These are phyloP conservation scores for Fusarium denticulatum DNA, from an alignment of 2,329 filamentous ascomycete species.

Conservation along the genomic window DNA sequence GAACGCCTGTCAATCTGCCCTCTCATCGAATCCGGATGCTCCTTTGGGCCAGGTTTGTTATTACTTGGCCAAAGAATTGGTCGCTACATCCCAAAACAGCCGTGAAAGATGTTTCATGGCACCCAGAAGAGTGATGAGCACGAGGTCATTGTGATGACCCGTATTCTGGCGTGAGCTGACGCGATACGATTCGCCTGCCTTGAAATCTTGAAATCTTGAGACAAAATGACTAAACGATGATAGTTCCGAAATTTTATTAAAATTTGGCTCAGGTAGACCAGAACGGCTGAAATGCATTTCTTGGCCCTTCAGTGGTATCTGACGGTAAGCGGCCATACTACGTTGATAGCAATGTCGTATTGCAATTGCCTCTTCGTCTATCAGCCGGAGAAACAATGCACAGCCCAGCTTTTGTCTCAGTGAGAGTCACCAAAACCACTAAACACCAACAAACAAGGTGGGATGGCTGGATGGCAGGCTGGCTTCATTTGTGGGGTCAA, in stretches of 20 bases:
- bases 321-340: conserved; percentile 31
- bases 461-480: conserved; percentile 19
- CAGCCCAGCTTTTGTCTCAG: conserved; percentile 30
- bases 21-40: conserved; percentile 16
- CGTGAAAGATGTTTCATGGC: conserved; percentile 21
- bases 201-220: conserved; percentile 27
- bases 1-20: conserved; percentile 25
- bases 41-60: conserved; percentile 17
- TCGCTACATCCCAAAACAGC: conserved; percentile 26
- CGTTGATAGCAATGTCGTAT: conserved; percentile 3
- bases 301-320: conserved; percentile 17
- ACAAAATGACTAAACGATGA: conserved; percentile 28
- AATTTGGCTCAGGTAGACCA: conserved; percentile 22
- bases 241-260: conserved; percentile 6
- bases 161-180: conserved; percentile 21
- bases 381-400: conserved; percentile 12
- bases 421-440: conserved; percentile 9
- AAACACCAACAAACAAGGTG: conserved; percentile 13
- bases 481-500: conserved; percentile 24
- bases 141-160: conserved; percentile 19
- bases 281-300: conserved; percentile 7
- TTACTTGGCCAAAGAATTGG: conserved; percentile 14
- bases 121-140: conserved; percentile 29
- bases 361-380: conserved; percentile 1
- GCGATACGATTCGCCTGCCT: conserved; percentile 28